These are phyloP conservation scores for Alloteropsis semialata DNA, from an alignment of 176 grass and related monocot genomes.

Conservation along the genomic window DNA sequence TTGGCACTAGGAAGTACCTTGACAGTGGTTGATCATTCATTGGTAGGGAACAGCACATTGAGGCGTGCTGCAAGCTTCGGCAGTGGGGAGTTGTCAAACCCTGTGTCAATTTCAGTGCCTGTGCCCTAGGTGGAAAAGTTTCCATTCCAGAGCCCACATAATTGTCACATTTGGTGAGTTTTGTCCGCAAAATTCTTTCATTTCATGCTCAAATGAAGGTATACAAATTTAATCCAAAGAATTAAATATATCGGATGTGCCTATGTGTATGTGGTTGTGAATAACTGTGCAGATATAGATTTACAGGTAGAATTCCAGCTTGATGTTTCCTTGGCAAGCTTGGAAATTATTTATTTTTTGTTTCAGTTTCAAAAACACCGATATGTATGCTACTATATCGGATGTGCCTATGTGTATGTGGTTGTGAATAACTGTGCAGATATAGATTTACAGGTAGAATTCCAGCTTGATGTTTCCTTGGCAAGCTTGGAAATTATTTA, in stretches of 20 bases:
- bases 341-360: constrained; percentile 34
- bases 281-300: constrained; percentile 47
- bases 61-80: constrained; percentile 43
- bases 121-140: constrained; percentile 55
- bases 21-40: constrained; percentile 46
- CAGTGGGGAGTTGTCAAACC: constrained; percentile 63
- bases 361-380: constrained; percentile 19
- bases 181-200: constrained; percentile 57
- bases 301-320: constrained; percentile 36
- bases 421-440: constrained; percentile 52
- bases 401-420: constrained; percentile 14
- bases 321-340: constrained; percentile 42
- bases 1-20: constrained; percentile 48
- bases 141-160: constrained; percentile 26
- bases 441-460: constrained; percentile 39
- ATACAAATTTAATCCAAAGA: constrained; percentile 58
- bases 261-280: constrained; percentile 36
- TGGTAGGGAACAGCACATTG: constrained; percentile 55
- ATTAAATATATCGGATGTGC: constrained; percentile 31
- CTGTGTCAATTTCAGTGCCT: constrained; percentile 65
- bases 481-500: constrained; percentile 33
- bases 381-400: constrained; percentile 34
- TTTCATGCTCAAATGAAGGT: constrained; percentile 52
- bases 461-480: constrained; percentile 42
- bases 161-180: constrained; percentile 39